A percentile compares a stretch with the other conserved stretches of the same genome.
These are phyloP conservation scores for Meripilus lineatus DNA, from an alignment of 1,284 basidiomycete genomes.

Conservation along the genomic window DNA sequence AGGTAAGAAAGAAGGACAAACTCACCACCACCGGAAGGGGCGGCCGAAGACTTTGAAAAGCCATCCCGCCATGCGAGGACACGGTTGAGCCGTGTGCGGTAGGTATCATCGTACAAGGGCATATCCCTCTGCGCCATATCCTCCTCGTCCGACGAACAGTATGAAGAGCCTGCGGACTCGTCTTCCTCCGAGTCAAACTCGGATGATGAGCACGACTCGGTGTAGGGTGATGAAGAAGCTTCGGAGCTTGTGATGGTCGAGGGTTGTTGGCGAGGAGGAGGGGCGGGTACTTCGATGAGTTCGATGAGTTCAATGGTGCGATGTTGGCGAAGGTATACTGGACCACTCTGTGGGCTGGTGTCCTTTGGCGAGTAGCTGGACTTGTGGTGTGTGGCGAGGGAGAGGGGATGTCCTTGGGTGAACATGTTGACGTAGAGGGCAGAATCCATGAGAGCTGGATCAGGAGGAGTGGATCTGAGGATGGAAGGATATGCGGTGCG, in stretches of 20 bases:
- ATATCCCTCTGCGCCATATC: constrained; percentile 23
- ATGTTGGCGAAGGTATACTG: constrained; percentile 47
- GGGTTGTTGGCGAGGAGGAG: constrained; percentile 43
- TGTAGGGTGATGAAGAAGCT: constrained; percentile 32
- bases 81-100: constrained; percentile 43
- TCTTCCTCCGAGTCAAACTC: constrained; percentile 36
- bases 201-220: constrained; percentile 33
- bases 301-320: constrained; percentile 63
- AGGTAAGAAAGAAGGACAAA: constrained; percentile 9
- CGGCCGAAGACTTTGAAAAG: constrained; percentile 25
- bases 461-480: no score
- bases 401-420: constrained; percentile 5
- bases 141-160: constrained; percentile 58
- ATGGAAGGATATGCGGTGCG: no score
- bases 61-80: constrained; percentile 60
- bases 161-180: constrained; percentile 47
- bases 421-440: no score
- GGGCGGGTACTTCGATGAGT: constrained; percentile 63
- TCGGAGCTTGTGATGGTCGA: constrained; percentile 29
- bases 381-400: constrained; percentile 14
- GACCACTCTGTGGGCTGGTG: constrained; percentile 28
- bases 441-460: no score
- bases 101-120: constrained; percentile 44
- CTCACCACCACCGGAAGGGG: constrained; percentile 18
- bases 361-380: constrained; percentile 17